Conservation (phyloP, 345 rosid genomes). For the Rhizophora apiculata region DNA sequence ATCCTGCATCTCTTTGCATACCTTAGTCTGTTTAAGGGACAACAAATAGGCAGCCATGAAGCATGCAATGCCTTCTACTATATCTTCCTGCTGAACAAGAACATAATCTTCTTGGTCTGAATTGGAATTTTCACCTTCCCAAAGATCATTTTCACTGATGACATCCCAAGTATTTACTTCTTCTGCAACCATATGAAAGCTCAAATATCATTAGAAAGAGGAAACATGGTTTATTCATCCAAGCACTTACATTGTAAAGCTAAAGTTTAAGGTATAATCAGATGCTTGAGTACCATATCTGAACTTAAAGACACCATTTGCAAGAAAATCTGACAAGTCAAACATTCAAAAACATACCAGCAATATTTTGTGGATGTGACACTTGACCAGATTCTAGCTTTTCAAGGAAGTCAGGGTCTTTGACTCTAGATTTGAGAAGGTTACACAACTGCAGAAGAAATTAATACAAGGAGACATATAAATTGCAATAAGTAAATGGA, state of each 20-base stretch:
- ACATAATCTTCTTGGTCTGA: constrained; percentile 71
- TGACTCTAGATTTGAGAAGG: constrained; percentile 81
- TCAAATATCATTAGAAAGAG: constrained; percentile 7
- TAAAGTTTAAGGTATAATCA: constrained; percentile 5
- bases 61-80: constrained; percentile 88
- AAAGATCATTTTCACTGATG: constrained; percentile 68
- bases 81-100: constrained; percentile 90
- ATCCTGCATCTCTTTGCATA: constrained; percentile 18
- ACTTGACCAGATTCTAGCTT: constrained; percentile 62
- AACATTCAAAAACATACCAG: constrained; percentile 33
- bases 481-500: constrained; percentile 7
- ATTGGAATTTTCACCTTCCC: constrained; percentile 49
- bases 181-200: constrained; percentile 38
- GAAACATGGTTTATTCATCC: background rate
- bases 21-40: constrained; percentile 90
- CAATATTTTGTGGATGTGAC: constrained; percentile 40
- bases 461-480: constrained; percentile 3
- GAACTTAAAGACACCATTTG: background rate
- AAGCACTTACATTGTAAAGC: constrained; percentile 5
- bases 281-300: background rate
- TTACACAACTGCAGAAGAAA: constrained; percentile 61
- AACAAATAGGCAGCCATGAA: constrained; percentile 87
- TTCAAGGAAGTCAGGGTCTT: constrained; percentile 67
- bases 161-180: constrained; percentile 86
- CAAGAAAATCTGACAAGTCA: background rate